A percentile compares a stretch with the other conserved stretches of the same genome.
Evolutionary conservation across 495 filamentous ascomycete genomes (phyloP).

Genomic region (Thozetella sp.): DNA sequence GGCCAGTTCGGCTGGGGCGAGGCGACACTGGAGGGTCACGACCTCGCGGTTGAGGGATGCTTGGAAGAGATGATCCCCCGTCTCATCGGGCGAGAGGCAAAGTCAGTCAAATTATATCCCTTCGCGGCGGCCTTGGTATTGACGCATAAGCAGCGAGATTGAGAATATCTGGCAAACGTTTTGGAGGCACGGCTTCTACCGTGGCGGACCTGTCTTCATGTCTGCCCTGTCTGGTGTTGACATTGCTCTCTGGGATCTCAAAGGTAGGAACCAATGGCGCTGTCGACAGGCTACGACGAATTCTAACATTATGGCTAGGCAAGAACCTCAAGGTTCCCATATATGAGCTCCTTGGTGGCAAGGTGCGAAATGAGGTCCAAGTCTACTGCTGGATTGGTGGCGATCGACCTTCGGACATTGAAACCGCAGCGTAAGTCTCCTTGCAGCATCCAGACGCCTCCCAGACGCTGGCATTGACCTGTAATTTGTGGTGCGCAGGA

Average conservation of each 20-base stretch:
- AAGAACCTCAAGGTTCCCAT: conserved; percentile 65
- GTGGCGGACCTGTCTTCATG: conserved; percentile 80
- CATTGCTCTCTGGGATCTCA: conserved; percentile 81
- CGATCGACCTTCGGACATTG: conserved; percentile 70
- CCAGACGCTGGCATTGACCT: neutral
- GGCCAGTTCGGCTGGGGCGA: conserved; percentile 66
- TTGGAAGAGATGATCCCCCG: conserved; percentile 58
- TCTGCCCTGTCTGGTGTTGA: conserved; percentile 75
- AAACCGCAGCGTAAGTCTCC: conserved; percentile 53
- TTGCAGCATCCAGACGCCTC: neutral
- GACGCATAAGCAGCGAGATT: conserved; percentile 74
- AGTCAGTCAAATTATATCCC: too few species aligned
- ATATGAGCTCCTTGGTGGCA: conserved; percentile 72
- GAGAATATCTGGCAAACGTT: conserved; percentile 75
- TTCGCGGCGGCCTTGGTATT: too few species aligned
- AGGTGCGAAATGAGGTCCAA: conserved; percentile 68
- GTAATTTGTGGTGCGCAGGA: conserved; percentile 29
- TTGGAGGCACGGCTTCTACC: conserved; percentile 72
- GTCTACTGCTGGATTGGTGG: conserved; percentile 85
- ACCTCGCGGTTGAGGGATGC: conserved; percentile 63
- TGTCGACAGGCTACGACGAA: too few species aligned
- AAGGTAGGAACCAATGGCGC: conserved; percentile 34
- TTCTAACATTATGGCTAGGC: conserved; percentile 21
- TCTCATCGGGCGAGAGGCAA: conserved; percentile 61
- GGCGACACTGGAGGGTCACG: conserved; percentile 66